Evolutionary conservation across 257 asterid genomes (phyloP), one percentile per base, ranked within the genome.

Genomic region (Mitragyna speciosa): DNA sequence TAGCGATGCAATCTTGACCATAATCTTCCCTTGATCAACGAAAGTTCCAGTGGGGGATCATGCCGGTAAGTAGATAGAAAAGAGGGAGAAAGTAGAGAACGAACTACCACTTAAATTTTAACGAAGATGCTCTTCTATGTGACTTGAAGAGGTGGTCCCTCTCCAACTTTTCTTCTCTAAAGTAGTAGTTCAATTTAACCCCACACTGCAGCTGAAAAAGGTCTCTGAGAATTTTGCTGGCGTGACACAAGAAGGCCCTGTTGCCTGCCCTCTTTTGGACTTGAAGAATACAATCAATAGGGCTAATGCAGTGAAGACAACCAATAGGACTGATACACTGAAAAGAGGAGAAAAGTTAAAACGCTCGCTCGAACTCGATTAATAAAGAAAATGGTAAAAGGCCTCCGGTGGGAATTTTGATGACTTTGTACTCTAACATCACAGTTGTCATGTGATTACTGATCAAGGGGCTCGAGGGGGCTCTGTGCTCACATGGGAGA

Each of bases 51-150:
- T 14, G 19, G 17, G 58, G n/a, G n/a, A n/a, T n/a, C n/a, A n/a
- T n/a, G n/a, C n/a, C n/a, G n/a, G n/a, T n/a, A n/a, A n/a, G n/a
- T 9, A 1, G 3, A 49, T 49, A 12, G 3, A 49, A 15, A 15
- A 49, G 15, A 49, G 54, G 14, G 54, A 49, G 54, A 49, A 10
- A 12, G 41, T 36, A 36, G 41, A 36, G 41, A 36, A 2, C 41
- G 2, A 36, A 36, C 41, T 36, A 36, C 41, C 4, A 36, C 7
- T 45, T 45, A 8, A 52, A 52, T 15, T 36, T 54, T 19, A 77
- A 48, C 45, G 26, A 82, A 78, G 85, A 82, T 82, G 82, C 80
- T 49, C 66, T 66, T 78, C 79, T 72, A 76, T 66, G 65, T 19
- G 43, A 68, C 41, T 36, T 36, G 41, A 36, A 36, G 41, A 1